These are phyloP conservation scores for Epichloe gansuensis DNA, from an alignment of 2,329 filamentous ascomycete species.

Conservation along the genomic window DNA sequence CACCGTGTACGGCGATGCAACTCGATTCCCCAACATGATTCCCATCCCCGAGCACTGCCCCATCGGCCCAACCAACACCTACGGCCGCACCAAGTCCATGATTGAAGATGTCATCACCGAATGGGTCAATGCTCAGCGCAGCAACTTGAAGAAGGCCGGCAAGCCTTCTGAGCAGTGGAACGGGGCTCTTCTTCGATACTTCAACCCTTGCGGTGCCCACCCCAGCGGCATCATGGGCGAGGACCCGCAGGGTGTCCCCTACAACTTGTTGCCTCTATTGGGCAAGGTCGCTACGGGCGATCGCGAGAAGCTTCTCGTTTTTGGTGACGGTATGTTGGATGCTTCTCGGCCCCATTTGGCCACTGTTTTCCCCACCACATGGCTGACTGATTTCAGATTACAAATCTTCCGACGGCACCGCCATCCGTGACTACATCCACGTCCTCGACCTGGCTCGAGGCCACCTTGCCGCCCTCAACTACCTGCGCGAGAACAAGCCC, in stretches of 20 bases:
- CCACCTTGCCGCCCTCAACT: slow-evolving; percentile 80
- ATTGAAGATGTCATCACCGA: slow-evolving; percentile 90
- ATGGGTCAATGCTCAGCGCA: slow-evolving; percentile 74
- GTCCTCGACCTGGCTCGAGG: slow-evolving; percentile 79
- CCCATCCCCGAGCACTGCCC: slow-evolving; percentile 96
- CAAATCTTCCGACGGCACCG: slow-evolving; percentile 75
- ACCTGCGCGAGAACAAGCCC: slow-evolving; percentile 70
- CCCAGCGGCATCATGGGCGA: slow-evolving; percentile 96
- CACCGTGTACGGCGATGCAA: slow-evolving; percentile 96
- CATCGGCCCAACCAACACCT: slow-evolving; percentile 91
- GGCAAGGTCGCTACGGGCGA: slow-evolving; percentile 95
- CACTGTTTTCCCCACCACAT: background rate
- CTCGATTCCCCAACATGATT: slow-evolving; percentile 94
- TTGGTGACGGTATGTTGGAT: slow-evolving; percentile 68
- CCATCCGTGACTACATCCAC: slow-evolving; percentile 97
- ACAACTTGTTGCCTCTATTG: slow-evolving; percentile 86
- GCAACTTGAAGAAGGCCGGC: slow-evolving; percentile 66
- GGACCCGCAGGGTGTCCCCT: slow-evolving; percentile 89
- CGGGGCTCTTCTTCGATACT: slow-evolving; percentile 85
- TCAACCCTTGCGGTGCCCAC: slow-evolving; percentile 93
- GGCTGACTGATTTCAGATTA: slow-evolving; percentile 53
- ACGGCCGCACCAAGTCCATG: slow-evolving; percentile 89
- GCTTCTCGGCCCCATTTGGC: background rate
- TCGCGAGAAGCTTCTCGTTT: slow-evolving; percentile 85
- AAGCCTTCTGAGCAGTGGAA: slow-evolving; percentile 78